Evolutionary conservation across 2,329 filamentous ascomycete species (phyloP), one percentile per base, ranked within the genome.

Genomic region (Diplodia mutila): DNA sequence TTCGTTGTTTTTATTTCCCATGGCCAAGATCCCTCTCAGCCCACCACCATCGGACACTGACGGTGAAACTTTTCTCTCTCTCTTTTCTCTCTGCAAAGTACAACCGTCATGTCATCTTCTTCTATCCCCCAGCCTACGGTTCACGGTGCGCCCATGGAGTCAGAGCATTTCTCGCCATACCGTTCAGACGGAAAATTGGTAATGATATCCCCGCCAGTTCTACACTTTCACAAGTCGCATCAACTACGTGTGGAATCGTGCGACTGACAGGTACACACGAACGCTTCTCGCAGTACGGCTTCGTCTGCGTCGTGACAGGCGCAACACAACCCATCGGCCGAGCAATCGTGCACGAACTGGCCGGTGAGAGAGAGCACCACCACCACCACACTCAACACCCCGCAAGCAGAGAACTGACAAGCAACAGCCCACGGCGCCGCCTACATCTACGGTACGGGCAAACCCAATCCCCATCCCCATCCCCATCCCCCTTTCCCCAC

Each of bases 221-320:
- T 14, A 64, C 29, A 12, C 34, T 27, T 48, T 4, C 14, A 25
- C 8, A 11, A 25, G 5, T 2, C 52, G 4, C 29, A 42, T 16
- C 12, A 18, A 42, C 37, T n/a, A n/a, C n/a, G n/a, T n/a, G n/a
- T n/a, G n/a, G n/a, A n/a, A n/a, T n/a, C n/a, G n/a, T n/a, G n/a
- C n/a, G n/a, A 18, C 37, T 42, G 5, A 42, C 14, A 32, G 23
- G 53, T 34, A 42, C 21, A 66, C 16, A 52, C 48, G 53, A 29
- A 67, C 8, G 6, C 9, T 16, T 5, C 37, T 32, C 53, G 14
- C 69, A 87, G 83, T 87, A 89, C 75, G 87, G 87, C 52, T 89
- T 89, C 71, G 85, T 89, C 23, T 89, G 87, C 71, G 84, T 90
- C 16, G 87, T 90, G 5, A 89, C 87, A 0, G 87, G 87, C 16